Percentiles rank a stretch among this genome's conserved stretches.
phyloP scores from a whole-genome alignment of 2,329 filamentous ascomycete genomes.

The Nemania sp. region DNA sequence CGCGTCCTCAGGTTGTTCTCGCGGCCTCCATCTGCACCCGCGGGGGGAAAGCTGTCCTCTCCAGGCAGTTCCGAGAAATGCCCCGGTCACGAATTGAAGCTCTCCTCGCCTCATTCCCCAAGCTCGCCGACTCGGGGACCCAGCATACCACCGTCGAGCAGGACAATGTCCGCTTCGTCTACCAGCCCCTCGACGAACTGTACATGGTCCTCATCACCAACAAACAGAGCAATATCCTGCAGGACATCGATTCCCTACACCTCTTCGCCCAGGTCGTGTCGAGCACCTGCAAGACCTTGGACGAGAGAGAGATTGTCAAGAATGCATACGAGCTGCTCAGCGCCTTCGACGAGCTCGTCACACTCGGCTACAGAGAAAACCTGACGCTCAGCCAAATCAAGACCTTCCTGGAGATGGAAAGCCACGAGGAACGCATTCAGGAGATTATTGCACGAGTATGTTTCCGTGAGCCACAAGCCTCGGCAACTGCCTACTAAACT shows the following conservation, averaged over 20 bases:
- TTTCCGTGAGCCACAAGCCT: constrained; percentile 3
- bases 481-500: constrained; percentile 22
- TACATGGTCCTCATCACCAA: constrained; percentile 99
- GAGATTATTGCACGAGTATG: constrained; percentile 91
- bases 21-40: constrained; percentile 98
- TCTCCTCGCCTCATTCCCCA: constrained; percentile 94
- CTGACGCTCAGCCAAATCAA: constrained; percentile 96
- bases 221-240: constrained; percentile 97
- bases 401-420: constrained; percentile 99
- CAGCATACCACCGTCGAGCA: constrained; percentile 99
- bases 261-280: constrained; percentile 97
- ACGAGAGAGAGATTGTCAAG: constrained; percentile 91
- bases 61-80: constrained; percentile 97
- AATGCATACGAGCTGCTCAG: constrained; percentile 96
- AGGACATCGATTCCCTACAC: constrained; percentile 98
- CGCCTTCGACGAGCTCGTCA: constrained; percentile 96
- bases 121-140: constrained; percentile 92
- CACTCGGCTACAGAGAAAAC: constrained; percentile 94
- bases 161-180: constrained; percentile 99
- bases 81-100: constrained; percentile 95
- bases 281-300: constrained; percentile 92
- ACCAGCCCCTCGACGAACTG: constrained; percentile 97
- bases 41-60: constrained; percentile 97
- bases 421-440: constrained; percentile 97
- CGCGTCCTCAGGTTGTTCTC: constrained; percentile 80